Conservation (phyloP, 306 rosid species). For the Lablab purpureus region DNA sequence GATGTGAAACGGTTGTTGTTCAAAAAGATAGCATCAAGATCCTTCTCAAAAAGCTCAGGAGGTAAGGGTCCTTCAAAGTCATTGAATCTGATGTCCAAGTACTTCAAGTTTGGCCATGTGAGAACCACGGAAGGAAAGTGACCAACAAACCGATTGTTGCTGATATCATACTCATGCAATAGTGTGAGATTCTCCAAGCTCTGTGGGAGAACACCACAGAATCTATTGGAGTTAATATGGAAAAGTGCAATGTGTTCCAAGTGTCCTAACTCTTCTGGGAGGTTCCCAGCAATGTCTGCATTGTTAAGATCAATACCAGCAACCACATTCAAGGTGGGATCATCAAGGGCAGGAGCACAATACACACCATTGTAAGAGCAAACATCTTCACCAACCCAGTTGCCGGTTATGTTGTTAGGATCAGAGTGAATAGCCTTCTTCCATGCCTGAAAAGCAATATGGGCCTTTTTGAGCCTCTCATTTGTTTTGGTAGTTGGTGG, state of each 20-base stretch:
- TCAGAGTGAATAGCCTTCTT: conserved; percentile 56
- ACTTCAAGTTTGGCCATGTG: conserved; percentile 49
- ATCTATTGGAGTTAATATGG: conserved; percentile 64
- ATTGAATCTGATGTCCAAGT: conserved; percentile 57
- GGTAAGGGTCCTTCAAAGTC: conserved; percentile 61
- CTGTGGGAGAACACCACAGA: conserved; percentile 59
- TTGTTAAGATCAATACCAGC: conserved; percentile 63
- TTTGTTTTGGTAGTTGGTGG: background rate
- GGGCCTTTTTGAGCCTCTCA: conserved; percentile 48
- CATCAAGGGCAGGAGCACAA: conserved; percentile 60
- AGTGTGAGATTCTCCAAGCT: conserved; percentile 43
- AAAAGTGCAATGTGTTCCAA: conserved; percentile 57
- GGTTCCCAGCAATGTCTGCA: conserved; percentile 59
- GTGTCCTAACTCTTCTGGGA: conserved; percentile 51
- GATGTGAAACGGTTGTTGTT: conserved; percentile 75
- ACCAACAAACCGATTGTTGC: conserved; percentile 67
- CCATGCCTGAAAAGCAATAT: conserved; percentile 59
- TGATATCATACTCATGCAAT: conserved; percentile 58
- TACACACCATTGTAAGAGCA: conserved; percentile 63
- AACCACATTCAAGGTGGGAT: conserved; percentile 50
- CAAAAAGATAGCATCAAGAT: conserved; percentile 69
- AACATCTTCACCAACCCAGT: conserved; percentile 61
- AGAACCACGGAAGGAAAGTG: conserved; percentile 51
- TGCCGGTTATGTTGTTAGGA: conserved; percentile 45
- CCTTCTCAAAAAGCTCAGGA: conserved; percentile 49